These are phyloP conservation scores for Globisporangium perplexum DNA, from an alignment of 352 stramenopile species.

Conservation along the genomic window DNA sequence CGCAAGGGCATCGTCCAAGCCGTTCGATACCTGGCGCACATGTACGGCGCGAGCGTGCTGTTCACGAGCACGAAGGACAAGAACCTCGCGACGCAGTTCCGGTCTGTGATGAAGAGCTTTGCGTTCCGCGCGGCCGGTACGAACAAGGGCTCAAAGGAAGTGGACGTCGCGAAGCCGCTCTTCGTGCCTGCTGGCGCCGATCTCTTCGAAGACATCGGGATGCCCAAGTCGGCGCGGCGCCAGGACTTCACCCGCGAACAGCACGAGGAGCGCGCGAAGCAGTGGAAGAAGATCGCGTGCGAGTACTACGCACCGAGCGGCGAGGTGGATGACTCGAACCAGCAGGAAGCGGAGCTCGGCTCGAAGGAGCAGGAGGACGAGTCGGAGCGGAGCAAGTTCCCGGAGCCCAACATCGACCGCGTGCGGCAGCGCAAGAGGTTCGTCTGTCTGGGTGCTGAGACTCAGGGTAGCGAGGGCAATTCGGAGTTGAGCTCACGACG, in stretches of 20 bases:
- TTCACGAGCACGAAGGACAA: slow-evolving; percentile 89
- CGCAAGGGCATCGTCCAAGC: slow-evolving; percentile 81
- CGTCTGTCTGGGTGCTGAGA: neutral
- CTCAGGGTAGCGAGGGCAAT: neutral
- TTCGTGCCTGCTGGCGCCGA: slow-evolving; percentile 71
- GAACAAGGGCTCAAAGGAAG: slow-evolving; percentile 50
- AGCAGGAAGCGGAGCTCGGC: slow-evolving; percentile 21
- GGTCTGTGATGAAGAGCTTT: slow-evolving; percentile 53
- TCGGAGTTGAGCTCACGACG: neutral
- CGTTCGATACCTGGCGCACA: slow-evolving; percentile 80
- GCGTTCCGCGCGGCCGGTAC: slow-evolving; percentile 41
- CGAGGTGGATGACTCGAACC: slow-evolving; percentile 21
- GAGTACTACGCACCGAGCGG: slow-evolving; percentile 59
- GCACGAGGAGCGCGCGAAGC: slow-evolving; percentile 52
- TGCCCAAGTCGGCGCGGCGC: slow-evolving; percentile 49
- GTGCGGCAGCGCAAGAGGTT: slow-evolving; percentile 62
- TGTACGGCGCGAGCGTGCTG: slow-evolving; percentile 82
- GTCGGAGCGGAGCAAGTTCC: slow-evolving; percentile 29
- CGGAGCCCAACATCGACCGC: slow-evolving; percentile 65
- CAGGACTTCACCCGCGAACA: slow-evolving; percentile 46
- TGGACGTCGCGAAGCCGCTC: slow-evolving; percentile 55
- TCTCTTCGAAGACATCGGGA: slow-evolving; percentile 68
- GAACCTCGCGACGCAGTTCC: slow-evolving; percentile 60
- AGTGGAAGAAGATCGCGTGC: slow-evolving; percentile 60
- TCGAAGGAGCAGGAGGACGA: slow-evolving; percentile 23